Percentiles rank a stretch among this genome's conserved stretches.
phyloP scores from a whole-genome alignment of 352 stramenopile species.

The Phytophthora sp. region DNA sequence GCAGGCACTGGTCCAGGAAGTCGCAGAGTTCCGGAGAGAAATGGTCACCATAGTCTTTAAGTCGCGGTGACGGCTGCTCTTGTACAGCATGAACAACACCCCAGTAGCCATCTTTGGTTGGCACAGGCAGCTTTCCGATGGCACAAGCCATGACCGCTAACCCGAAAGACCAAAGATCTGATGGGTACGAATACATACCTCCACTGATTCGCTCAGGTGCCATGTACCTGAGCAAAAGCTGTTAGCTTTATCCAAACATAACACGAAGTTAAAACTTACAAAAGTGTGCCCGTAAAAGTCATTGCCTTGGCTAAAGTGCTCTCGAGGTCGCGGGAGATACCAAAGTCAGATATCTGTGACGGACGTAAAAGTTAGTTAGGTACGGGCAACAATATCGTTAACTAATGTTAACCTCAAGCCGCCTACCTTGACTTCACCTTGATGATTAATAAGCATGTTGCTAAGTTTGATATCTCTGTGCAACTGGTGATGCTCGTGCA shows the following conservation, averaged over 20 bases:
- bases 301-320: slow-evolving; percentile 87
- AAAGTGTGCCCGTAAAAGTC: slow-evolving; percentile 91
- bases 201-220: slow-evolving; percentile 92
- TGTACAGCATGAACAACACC: slow-evolving; percentile 87
- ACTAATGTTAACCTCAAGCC: no score
- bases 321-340: slow-evolving; percentile 82
- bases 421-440: slow-evolving; percentile 81
- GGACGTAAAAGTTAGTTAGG: not conserved
- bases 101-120: slow-evolving; percentile 89
- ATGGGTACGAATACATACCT: slow-evolving; percentile 89
- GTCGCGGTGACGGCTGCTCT: slow-evolving; percentile 72
- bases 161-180: slow-evolving; percentile 86
- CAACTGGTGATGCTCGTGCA: slow-evolving; percentile 90
- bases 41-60: slow-evolving; percentile 65
- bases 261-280: slow-evolving; percentile 54
- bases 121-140: slow-evolving; percentile 86
- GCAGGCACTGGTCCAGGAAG: slow-evolving; percentile 80
- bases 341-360: slow-evolving; percentile 82
- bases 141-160: slow-evolving; percentile 86
- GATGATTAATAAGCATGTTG: slow-evolving; percentile 94
- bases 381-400: no score
- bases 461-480: slow-evolving; percentile 96
- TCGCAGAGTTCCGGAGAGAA: slow-evolving; percentile 78
- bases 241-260: slow-evolving; percentile 10
- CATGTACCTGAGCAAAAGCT: slow-evolving; percentile 80